Conservation (phyloP, 2,329 filamentous ascomycete genomes). For the Cladosporium velox region DNA sequence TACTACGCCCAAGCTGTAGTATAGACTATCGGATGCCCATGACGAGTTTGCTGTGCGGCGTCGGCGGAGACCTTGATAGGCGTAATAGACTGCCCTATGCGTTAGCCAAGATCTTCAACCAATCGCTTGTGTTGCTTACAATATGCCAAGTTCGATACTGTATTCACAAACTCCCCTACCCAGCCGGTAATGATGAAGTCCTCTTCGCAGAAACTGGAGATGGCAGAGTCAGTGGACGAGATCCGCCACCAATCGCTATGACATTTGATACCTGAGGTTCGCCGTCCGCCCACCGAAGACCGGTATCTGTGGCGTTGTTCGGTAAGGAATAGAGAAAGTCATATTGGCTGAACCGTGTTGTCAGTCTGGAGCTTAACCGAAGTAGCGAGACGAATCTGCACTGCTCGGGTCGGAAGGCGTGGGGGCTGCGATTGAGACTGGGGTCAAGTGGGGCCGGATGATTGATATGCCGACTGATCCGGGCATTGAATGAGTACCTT, state of each 20-base stretch:
- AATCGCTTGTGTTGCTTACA: background rate
- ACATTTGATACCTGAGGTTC: background rate
- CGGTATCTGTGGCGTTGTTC: background rate
- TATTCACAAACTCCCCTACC: constrained; percentile 19
- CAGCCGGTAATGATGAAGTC: constrained; percentile 21
- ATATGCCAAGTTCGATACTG: constrained; percentile 20
- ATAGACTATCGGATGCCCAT: constrained; percentile 9
- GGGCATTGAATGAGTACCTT: background rate
- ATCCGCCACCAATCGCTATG: background rate
- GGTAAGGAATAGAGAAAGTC: constrained; percentile 7
- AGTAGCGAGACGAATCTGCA: background rate
- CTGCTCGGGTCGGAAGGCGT: background rate
- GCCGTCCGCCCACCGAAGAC: constrained; percentile 13
- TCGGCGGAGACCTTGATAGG: constrained; percentile 15
- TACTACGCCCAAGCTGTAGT: constrained; percentile 17
- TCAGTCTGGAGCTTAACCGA: constrained; percentile 6
- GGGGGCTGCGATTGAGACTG: background rate
- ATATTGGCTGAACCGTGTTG: constrained; percentile 10
- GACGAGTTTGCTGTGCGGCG: background rate
- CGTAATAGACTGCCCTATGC: background rate
- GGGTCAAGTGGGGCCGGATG: background rate
- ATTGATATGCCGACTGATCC: background rate
- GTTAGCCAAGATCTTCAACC: background rate
- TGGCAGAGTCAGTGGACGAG: background rate
- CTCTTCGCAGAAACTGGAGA: constrained; percentile 19